Evolutionary conservation across 2,329 filamentous ascomycete genomes (phyloP).

Genomic region (Epichloe scottii): DNA sequence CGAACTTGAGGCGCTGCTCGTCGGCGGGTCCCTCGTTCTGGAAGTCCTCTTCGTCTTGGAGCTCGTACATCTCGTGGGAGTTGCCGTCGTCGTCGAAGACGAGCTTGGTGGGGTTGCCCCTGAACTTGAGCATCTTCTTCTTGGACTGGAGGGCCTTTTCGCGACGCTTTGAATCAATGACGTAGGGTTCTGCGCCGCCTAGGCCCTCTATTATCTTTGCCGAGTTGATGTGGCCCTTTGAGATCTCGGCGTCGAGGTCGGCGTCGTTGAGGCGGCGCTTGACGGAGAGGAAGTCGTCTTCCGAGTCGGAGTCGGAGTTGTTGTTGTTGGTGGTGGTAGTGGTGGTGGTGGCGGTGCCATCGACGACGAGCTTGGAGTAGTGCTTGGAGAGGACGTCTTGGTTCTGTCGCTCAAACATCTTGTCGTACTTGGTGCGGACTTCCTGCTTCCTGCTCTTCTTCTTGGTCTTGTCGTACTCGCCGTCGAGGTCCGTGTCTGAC

Average conservation of each 20-base stretch:
- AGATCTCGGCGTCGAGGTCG: conserved; percentile 41
- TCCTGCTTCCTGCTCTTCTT: conserved; percentile 52
- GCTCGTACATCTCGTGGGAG: conserved; percentile 73
- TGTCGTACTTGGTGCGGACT: conserved; percentile 88
- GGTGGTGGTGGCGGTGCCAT: conserved; percentile 45
- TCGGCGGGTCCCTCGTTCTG: conserved; percentile 60
- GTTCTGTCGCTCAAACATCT: conserved; percentile 95
- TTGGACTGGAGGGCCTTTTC: conserved; percentile 94
- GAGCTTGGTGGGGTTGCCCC: conserved; percentile 72
- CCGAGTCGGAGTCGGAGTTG: conserved; percentile 13
- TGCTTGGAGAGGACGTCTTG: conserved; percentile 92
- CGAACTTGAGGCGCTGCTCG: conserved; percentile 62
- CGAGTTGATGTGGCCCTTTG: conserved; percentile 27
- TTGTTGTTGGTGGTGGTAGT: conserved; percentile 26
- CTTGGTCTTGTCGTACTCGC: conserved; percentile 20
- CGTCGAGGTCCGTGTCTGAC: conserved; percentile 40
- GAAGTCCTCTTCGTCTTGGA: conserved; percentile 78
- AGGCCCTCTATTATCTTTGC: conserved; percentile 53
- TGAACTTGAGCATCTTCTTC: conserved; percentile 85
- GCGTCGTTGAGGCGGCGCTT: conserved; percentile 75
- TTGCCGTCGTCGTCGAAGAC: conserved; percentile 89
- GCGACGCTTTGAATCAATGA: conserved; percentile 88
- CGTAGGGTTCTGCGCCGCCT: conserved; percentile 58
- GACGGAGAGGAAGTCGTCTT: conserved; percentile 70
- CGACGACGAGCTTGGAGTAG: conserved; percentile 71